Evolutionary conservation across 768 basidiomycete species (phyloP).

Genomic region (Macrolepiota dolichaula): DNA sequence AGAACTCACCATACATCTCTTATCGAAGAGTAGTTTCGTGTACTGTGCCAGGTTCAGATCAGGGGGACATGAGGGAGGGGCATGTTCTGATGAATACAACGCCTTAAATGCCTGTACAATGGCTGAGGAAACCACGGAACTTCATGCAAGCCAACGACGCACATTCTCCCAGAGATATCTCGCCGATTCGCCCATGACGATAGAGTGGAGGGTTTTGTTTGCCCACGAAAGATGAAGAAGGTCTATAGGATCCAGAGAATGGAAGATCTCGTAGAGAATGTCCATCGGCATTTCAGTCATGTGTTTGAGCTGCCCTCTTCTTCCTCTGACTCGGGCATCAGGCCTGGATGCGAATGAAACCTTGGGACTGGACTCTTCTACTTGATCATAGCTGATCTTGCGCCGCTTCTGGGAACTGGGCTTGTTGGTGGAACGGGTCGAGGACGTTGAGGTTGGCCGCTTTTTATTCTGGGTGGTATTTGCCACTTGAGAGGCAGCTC

Average conservation of each 20-base stretch:
- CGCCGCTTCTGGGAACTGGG: neutral
- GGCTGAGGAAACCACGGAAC: slow-evolving; percentile 19
- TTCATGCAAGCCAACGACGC: slow-evolving; percentile 5
- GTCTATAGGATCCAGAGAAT: slow-evolving; percentile 34
- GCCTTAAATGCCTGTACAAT: slow-evolving; percentile 5
- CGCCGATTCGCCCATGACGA: slow-evolving; percentile 25
- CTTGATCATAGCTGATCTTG: neutral
- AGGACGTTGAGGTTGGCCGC: neutral
- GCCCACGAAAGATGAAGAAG: slow-evolving; percentile 38
- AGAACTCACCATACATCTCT: slow-evolving; percentile 7
- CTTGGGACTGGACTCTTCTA: neutral
- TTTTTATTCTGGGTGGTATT: neutral
- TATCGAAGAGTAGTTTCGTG: slow-evolving; percentile 30
- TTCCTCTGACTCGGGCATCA: slow-evolving; percentile 15
- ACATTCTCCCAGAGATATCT: slow-evolving; percentile 31
- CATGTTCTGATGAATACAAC: slow-evolving; percentile 3
- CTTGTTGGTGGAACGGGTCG: neutral
- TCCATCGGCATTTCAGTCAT: slow-evolving; percentile 33
- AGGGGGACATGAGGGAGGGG: slow-evolving; percentile 25
- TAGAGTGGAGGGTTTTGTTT: slow-evolving; percentile 28
- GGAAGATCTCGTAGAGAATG: slow-evolving; percentile 35
- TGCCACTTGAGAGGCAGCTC: neutral
- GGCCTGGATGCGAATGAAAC: neutral
- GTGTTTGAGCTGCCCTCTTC: slow-evolving; percentile 20
- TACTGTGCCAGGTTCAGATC: slow-evolving; percentile 30